Evolutionary conservation across 345 rosid genomes (phyloP).

Genomic region (Citrus sp.): DNA sequence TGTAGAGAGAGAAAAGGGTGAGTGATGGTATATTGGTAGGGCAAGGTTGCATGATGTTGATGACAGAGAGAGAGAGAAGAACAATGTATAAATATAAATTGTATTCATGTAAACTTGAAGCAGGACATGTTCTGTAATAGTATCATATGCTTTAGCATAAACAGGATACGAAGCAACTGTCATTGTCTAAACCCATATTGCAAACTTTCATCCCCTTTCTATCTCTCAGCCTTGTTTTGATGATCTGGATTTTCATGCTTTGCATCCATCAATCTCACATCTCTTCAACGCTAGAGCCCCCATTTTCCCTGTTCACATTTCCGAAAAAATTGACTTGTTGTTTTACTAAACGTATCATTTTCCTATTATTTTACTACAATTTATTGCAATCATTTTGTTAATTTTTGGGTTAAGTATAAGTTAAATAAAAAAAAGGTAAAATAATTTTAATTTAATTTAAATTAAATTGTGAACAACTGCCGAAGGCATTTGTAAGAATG

Average conservation of each 20-base stretch:
- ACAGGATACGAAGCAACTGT: constrained; percentile 37
- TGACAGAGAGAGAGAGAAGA: constrained; percentile 5
- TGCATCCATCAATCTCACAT: constrained; percentile 1
- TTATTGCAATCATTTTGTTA: too few relatives aligned
- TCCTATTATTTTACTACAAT: too few relatives aligned
- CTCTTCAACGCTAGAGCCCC: not conserved
- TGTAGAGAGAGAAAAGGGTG: constrained; percentile 7
- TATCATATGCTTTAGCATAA: constrained; percentile 34
- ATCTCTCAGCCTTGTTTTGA: not conserved
- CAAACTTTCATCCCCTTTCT: not conserved
- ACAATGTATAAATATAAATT: constrained; percentile 8
- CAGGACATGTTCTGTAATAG: constrained; percentile 43
- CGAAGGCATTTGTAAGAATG: too few relatives aligned
- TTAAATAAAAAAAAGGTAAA: too few relatives aligned
- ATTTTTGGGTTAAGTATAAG: too few relatives aligned
- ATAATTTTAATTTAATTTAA: too few relatives aligned
- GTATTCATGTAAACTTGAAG: constrained; percentile 33
- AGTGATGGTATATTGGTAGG: constrained; percentile 7
- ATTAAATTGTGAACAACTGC: too few relatives aligned
- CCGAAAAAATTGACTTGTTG: too few relatives aligned
- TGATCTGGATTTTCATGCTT: constrained; percentile 22
- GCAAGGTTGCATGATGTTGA: constrained; percentile 6
- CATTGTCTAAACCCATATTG: constrained; percentile 39
- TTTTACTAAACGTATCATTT: too few relatives aligned
- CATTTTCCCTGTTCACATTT: too few relatives aligned